These are phyloP conservation scores for Pythium vanterpoolii DNA, from an alignment of 352 stramenopile genomes.

Conservation along the genomic window DNA sequence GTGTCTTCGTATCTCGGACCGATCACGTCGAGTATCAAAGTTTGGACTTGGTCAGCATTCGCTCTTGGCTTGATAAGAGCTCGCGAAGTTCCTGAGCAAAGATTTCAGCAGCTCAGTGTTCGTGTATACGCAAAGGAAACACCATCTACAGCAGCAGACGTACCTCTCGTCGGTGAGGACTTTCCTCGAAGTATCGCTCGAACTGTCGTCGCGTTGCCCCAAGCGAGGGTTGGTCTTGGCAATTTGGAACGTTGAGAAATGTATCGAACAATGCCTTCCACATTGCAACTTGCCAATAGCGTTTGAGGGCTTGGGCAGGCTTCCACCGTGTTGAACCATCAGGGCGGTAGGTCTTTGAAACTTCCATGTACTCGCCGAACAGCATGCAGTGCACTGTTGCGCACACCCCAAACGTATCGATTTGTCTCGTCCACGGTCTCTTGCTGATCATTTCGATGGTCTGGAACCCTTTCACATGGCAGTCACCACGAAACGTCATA, in stretches of 20 bases:
- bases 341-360: conserved; percentile 29
- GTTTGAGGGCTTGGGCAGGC: conserved; percentile 60
- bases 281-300: conserved; percentile 77
- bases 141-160: not conserved
- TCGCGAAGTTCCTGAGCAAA: conserved; percentile 48
- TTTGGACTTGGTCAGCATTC: conserved; percentile 36
- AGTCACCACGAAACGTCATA: conserved; percentile 67
- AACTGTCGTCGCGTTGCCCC: conserved; percentile 35
- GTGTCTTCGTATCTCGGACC: not conserved
- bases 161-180: conserved; percentile 46
- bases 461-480: conserved; percentile 84
- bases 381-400: conserved; percentile 79
- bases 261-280: conserved; percentile 69
- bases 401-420: conserved; percentile 82
- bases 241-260: conserved; percentile 72
- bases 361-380: conserved; percentile 84
- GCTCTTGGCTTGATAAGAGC: conserved; percentile 49
- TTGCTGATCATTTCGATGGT: conserved; percentile 80
- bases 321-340: conserved; percentile 34
- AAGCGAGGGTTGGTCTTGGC: conserved; percentile 61
- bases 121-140: not conserved
- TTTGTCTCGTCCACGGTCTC: conserved; percentile 75
- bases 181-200: conserved; percentile 51
- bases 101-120: not conserved
- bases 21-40: conserved; percentile 25